Base-by-base conservation (phyloP, 1,284 basidiomycete genomes). In the Trichosporon coremiiforme region DNA sequence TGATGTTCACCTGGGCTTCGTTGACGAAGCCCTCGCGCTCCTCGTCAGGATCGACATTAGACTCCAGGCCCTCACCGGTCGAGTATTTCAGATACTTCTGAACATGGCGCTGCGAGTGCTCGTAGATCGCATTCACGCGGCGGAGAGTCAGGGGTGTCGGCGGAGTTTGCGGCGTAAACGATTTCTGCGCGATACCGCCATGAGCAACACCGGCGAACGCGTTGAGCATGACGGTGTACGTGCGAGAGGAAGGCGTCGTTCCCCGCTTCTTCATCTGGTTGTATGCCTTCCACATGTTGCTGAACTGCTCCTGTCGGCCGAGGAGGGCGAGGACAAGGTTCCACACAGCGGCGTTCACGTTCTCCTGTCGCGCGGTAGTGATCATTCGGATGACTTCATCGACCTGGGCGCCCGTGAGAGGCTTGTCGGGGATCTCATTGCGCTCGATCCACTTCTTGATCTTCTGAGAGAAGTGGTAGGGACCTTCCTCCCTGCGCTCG, bases 211-310 rank as follows among this genome's bases (percentile, higher is more conserved):
- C 75, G 10, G 79, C 76, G 69, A 79, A 84, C 15, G 79, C 77
- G 67, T 80, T 80, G 29, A 84, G 73, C 62, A 84, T 68, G 6
- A 75, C 77, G 4, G 79, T 80, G 70, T 76, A 84, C 2, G 82
- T 84, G 12, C 80, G 68, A 13, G 77, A 73, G 0, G 75, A 76
- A 0, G 83, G 81, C 20, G 68, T 67, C 17, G 81, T 76, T n/a
- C 77, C 78, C 31, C 79, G 71, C 67, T 81, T 82, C 73, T 84
- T 84, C 83, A 84, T 84, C 82, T 83, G 66, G 68, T 83, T 82
- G 71, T 77, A 81, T 7, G 73, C 57, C 60, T 74, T 78, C 75
- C 78, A 84, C 77, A 83, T 79, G 33, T 70, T 65, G 22, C 76
- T 71, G 66, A 79, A 76, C 66, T 74, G 78, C 35, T 71, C 70